Evolutionary conservation across 139 green algal genomes (phyloP).

Genomic region (Zygnema cylindricum): DNA sequence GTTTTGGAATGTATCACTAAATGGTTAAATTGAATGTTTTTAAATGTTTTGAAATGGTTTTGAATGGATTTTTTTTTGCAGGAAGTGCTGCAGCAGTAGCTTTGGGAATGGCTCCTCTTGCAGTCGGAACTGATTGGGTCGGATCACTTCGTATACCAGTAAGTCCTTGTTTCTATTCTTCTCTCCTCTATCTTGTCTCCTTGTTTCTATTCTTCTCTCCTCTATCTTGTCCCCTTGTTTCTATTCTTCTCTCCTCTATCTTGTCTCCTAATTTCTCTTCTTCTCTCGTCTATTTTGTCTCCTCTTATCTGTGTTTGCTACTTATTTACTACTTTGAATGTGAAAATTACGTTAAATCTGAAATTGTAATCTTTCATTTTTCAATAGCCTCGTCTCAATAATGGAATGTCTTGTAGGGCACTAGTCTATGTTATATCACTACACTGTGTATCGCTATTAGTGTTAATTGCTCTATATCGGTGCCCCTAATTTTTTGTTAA

Average conservation of each 20-base stretch:
- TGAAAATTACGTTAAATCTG: background rate
- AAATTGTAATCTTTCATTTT: background rate
- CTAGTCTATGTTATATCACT: too few species aligned
- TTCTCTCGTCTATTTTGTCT: background rate
- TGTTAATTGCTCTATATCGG: too few species aligned
- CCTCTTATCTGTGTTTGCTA: background rate
- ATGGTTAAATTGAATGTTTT: too few species aligned
- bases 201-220: conserved; percentile 11
- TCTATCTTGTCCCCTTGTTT: background rate
- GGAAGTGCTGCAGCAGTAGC: conserved; percentile 30
- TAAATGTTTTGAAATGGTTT: too few species aligned
- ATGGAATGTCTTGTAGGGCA: too few species aligned
- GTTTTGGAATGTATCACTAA: too few species aligned
- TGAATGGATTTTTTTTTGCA: background rate
- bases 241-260: background rate
- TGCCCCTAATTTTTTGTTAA: too few species aligned
- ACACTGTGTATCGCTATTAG: too few species aligned
- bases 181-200: conserved; percentile 6
- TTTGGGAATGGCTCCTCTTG: conserved; percentile 34
- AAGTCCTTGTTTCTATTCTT: conserved; percentile 2
- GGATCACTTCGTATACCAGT: conserved; percentile 31
- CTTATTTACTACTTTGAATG: background rate
- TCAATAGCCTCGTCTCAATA: background rate
- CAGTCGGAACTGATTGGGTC: conserved; percentile 20
- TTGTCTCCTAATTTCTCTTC: background rate